Base-by-base conservation (phyloP, 2,329 filamentous ascomycete genomes). In the Pseudogymnoascus sp. region DNA sequence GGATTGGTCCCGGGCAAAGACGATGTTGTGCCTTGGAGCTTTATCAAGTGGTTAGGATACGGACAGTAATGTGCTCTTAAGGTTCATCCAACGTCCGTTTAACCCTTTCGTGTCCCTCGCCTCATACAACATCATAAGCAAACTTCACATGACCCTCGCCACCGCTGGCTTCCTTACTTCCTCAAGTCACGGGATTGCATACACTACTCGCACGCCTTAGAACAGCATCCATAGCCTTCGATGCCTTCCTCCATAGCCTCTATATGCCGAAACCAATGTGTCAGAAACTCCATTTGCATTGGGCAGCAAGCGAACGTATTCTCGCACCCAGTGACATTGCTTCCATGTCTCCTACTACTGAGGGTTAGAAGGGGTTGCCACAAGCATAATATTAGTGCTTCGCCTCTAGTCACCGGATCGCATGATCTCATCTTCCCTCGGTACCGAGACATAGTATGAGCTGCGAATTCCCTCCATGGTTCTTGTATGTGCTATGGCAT, bases 21-120 rank as follows among this genome's bases (percentile, higher is more conserved):
- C 6, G 51, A 57, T 57, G 51, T 57, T 57, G 51, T 57, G 10
- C 51, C 51, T 36, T 57, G 51, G 51, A 57, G 28, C 51, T 19
- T 57, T 6, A 14, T 57, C 11, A 57, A 34, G 11, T 57, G 51
- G 28, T 57, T 57, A 14, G 51, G 51, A 14, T 36, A 57, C 28
- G 51, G n/a, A 3, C 19, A 4, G 3, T 57, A 57, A 34, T 57
- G n/a, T n/a, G n/a, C n/a, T n/a, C n/a, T n/a, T n/a, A n/a, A n/a
- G n/a, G n/a, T n/a, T n/a, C 43, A 14, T 5, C 43, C 21, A 48
- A 48, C 13, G 10, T 25, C 21, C 25, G 21, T 31, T 54, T 25
- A 25, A 25, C 8, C 48, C 48, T 31, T 54, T 8, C 48, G 2
- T 31, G 7, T 5, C 10, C 21, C 45, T 48, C 6, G 6, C 13